A percentile compares a stretch with the other conserved stretches of the same genome.
Evolutionary conservation across 768 basidiomycete species (phyloP).

Genomic region (Russula virescens): DNA sequence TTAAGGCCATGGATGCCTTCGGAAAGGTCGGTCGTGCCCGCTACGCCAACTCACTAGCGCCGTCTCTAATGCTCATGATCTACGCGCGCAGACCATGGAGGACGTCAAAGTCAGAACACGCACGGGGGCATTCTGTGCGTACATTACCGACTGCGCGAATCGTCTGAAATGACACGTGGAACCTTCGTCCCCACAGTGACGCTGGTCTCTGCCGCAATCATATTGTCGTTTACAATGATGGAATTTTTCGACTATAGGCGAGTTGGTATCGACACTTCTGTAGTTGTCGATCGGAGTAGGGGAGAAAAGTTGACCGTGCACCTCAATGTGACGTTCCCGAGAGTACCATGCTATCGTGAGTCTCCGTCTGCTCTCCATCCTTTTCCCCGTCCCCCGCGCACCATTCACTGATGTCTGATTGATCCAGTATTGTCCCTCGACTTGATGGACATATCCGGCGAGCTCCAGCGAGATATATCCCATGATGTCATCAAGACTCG

Average conservation of each 20-base stretch:
- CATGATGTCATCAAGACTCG: slow-evolving; percentile 87
- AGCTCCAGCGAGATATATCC: slow-evolving; percentile 84
- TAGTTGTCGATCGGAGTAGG: slow-evolving; percentile 90
- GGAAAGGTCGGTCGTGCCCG: slow-evolving; percentile 68
- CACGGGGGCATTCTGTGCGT: slow-evolving; percentile 83
- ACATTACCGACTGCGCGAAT: background rate
- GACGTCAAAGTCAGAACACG: slow-evolving; percentile 99
- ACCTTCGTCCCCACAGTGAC: slow-evolving; percentile 60
- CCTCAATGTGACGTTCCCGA: slow-evolving; percentile 91
- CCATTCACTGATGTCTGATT: background rate
- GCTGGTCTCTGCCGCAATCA: slow-evolving; percentile 84
- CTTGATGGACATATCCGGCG: slow-evolving; percentile 97
- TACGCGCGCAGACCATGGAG: slow-evolving; percentile 80
- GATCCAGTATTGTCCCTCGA: slow-evolving; percentile 87
- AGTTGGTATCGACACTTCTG: slow-evolving; percentile 81
- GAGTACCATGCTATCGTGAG: slow-evolving; percentile 96
- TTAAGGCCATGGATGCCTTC: slow-evolving; percentile 97
- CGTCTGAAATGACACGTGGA: background rate
- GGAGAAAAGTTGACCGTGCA: slow-evolving; percentile 92
- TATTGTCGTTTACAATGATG: slow-evolving; percentile 83
- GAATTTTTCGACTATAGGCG: slow-evolving; percentile 95
- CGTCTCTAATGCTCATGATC: background rate
- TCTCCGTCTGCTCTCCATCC: slow-evolving; percentile 30
- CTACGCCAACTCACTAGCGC: background rate
- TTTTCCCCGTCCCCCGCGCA: background rate